Base-by-base conservation (phyloP, 306 rosid genomes). In the Trifolium fragiferum region DNA sequence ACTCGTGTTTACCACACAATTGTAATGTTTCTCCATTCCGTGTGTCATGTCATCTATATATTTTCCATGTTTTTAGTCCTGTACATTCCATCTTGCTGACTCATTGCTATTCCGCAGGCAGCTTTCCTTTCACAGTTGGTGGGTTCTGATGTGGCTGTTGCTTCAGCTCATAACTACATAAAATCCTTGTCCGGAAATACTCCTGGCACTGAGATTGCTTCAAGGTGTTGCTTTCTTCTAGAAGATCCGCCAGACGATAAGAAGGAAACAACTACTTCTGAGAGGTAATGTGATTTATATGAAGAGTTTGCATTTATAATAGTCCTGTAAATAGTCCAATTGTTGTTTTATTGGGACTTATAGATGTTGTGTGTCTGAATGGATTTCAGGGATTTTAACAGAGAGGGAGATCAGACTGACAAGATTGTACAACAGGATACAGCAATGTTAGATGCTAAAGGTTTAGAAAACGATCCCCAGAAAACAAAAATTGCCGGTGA, bases 131-230 rank as follows among this genome's bases (percentile, higher is more conserved):
- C 89, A 83, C 86, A 81, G 40, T 76, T 93, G 83, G 90, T 85
- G 73, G 93, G 97, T 83, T 75, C 98, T 59, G 97, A 93, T 79
- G 49, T 85, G 78, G 95, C 88, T 15, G 78, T 87, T 86, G 96
- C 93, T 68, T 90, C 98, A 50, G 86, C 97, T 20, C 98, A 83
- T 81, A 79, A 80, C 74, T 89, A 92, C 63, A 76, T 90, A 51
- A 93, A 90, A 80, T 82, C 92, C 73, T 37, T 89, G 47, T 83
- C 89, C 68, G 88, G 85, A 47, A 86, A 80, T 75, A 81, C 89
- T 81, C 86, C 97, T 66, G 83, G 87, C 75, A 78, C 85, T 21
- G 90, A 89, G 81, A 86, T 93, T 79, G 97, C 96, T 79, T 66
- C 85, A 15, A 87, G 96, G 76, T 87, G 82, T 79, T 93, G 96